Evolutionary conservation across 169 alveolate genomes (phyloP).

Genomic region (Plasmodium malariae): DNA sequence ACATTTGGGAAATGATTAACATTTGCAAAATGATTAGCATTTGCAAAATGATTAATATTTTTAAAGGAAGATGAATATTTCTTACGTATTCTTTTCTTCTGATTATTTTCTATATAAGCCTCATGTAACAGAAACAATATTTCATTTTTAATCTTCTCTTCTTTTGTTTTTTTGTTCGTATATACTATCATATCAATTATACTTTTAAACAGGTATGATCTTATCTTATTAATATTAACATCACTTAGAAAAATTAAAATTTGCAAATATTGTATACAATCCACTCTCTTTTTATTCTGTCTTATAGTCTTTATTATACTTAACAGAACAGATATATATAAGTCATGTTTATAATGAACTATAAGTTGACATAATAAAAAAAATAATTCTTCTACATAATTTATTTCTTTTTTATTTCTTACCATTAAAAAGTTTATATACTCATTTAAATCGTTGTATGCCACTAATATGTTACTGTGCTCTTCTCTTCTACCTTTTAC

Average conservation of each 20-base stretch:
- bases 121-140: slow-evolving; percentile 40
- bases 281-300: slow-evolving; percentile 6
- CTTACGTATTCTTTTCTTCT: slow-evolving; percentile 30
- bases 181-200: slow-evolving; percentile 13
- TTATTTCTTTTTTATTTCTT: slow-evolving; percentile 28
- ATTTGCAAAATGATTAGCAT: not conserved
- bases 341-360: slow-evolving; percentile 17
- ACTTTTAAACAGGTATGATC: slow-evolving; percentile 16
- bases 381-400: slow-evolving; percentile 47
- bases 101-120: slow-evolving; percentile 45
- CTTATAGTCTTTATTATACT: slow-evolving; percentile 24
- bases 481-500: not conserved
- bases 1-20: not conserved
- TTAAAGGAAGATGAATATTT: slow-evolving; percentile 15
- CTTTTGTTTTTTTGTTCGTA: slow-evolving; percentile 2
- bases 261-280: slow-evolving; percentile 20
- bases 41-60: not conserved
- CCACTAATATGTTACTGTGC: slow-evolving; percentile 7
- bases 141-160: not conserved
- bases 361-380: slow-evolving; percentile 18
- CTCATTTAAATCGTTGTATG: slow-evolving; percentile 35
- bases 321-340: slow-evolving; percentile 14
- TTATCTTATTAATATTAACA: slow-evolving; percentile 19
- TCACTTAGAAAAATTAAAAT: slow-evolving; percentile 28
- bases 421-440: slow-evolving; percentile 43